Evolutionary conservation across 768 basidiomycete species (phyloP), one percentile per base, ranked within the genome.

Genomic region (Obba rivulosa): DNA sequence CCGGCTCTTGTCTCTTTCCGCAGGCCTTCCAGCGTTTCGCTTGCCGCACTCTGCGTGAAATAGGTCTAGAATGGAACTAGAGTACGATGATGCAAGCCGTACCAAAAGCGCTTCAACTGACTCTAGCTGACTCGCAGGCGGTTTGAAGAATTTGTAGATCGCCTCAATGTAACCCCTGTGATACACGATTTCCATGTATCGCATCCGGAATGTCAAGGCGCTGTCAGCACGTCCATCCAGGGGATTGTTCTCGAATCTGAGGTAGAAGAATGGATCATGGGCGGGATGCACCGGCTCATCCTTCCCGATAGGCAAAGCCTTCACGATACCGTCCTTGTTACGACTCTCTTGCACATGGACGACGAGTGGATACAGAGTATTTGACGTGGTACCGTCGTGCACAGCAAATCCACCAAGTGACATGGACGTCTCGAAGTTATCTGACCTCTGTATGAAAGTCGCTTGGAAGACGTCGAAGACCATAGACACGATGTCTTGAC

Each of bases 111-210:
- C 96, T 64, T 89, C 87, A 43, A 99, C 91, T 2, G 93, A 95
- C 66, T 98, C 93, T 47, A 99, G 66, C 62, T 98, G 94, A 64
- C 87, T 95, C 37, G 84, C 84, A 2, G 96, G 95, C 2, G 93
- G 95, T 61, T 85, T 89, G 69, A 99, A 85, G 69, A 98, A 99
- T 53, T 75, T 79, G 58, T 86, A 85, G 18, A 98, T 79, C 2
- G 88, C 89, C 69, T 98, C 96, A 23, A 98, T 77, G 63, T 95
- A 97, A 21, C 90, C 92, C 60, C 74, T 81, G 62, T 97, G 92
- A 62, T 99, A 99, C 36, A 99, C 88, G 54, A 99, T 86, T 67
- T 98, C 95, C 83, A 95, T 87, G 58, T 95, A 87, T 10, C 90
- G 81, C 88, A 97, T 87, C 48, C 83, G 84, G 41, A 94, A 79